phyloP scores from a whole-genome alignment of 768 basidiomycete genomes.

The Psilocybe cubensis region DNA sequence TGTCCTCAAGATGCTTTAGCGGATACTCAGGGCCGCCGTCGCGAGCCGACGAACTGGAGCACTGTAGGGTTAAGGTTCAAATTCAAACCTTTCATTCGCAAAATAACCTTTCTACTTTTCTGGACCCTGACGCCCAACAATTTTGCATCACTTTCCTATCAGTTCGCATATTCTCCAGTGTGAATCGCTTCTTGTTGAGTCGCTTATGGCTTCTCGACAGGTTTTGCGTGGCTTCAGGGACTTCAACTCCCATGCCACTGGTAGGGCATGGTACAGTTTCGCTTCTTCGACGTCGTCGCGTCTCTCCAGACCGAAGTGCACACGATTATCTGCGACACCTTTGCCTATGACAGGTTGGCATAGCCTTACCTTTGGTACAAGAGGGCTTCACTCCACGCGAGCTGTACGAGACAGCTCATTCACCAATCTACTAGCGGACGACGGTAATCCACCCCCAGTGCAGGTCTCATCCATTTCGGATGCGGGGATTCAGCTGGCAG shows the following conservation, averaged over 20 bases:
- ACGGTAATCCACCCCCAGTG: slow-evolving; percentile 63
- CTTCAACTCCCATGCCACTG: neutral
- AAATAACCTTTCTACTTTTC: too few relatives aligned
- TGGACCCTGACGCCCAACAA: too few relatives aligned
- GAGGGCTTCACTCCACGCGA: slow-evolving; percentile 21
- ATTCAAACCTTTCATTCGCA: neutral
- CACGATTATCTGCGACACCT: neutral
- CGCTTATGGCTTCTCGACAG: slow-evolving; percentile 3
- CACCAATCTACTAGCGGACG: slow-evolving; percentile 77
- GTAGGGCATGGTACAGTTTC: neutral
- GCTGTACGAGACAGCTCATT: slow-evolving; percentile 41
- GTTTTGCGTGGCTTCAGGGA: neutral
- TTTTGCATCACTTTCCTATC: too few relatives aligned
- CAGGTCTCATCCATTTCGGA: slow-evolving; percentile 70
- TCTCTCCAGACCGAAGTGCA: neutral
- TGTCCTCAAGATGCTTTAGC: neutral
- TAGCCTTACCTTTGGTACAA: neutral
- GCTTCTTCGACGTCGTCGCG: neutral
- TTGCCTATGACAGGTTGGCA: neutral
- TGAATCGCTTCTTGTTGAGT: neutral
- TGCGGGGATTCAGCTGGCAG: slow-evolving; percentile 70
- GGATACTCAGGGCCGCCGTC: neutral
- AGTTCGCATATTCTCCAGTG: neutral
- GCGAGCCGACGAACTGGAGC: neutral
- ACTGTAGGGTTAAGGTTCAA: neutral